Evolutionary conservation across 1,139 yeast species (phyloP), one percentile per base, ranked within the genome.

Genomic region (Sugiyamaella sp.): DNA sequence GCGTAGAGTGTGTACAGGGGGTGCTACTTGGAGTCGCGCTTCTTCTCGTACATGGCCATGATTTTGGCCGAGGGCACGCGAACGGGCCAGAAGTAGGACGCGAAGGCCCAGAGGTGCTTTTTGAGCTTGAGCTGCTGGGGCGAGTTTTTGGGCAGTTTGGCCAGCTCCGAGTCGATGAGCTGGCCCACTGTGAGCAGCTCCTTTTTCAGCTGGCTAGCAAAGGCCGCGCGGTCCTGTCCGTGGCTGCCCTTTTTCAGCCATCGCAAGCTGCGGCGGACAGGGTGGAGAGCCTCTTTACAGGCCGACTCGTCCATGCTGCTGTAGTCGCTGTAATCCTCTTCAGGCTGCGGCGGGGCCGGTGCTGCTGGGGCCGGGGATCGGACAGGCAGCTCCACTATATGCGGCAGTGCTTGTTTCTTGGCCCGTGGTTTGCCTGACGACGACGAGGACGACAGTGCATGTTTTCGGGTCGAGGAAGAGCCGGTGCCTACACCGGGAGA

Each of bases 71-170:
- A 86, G 16, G 75, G 66, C 40, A 89, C 98, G 60, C 83, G 82
- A 1, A 85, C 89, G 0, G 99, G 99, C 99, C 99, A 93, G 69
- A 86, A 93, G 57, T 82, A 80, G 37, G 95, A 80, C 6, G 97
- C 95, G 70, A 86, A 89, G 21, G 89, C 81, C 99, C 99, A 93
- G 56, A 93, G 74, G 64, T 91, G 97, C 67, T 81, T 84, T 58
- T 78, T 74, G 48, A 76, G 61, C 62, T 76, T 79, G 29, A 70
- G 74, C 48, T 71, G 68, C 17, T 71, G 72, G 56, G 60, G 1
- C 66, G 54, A n/a, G 48, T 62, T 44, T 57, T 59, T 10, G 46
- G 54, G 41, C 24, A 52, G 55, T 38, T 52, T 51, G 25, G 40
- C 32, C n/a, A 68, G 66, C 41, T 69, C 67, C 43, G 66, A 64